Base-by-base conservation (phyloP, 208 protist species). In the Crithidia brevicula region DNA sequence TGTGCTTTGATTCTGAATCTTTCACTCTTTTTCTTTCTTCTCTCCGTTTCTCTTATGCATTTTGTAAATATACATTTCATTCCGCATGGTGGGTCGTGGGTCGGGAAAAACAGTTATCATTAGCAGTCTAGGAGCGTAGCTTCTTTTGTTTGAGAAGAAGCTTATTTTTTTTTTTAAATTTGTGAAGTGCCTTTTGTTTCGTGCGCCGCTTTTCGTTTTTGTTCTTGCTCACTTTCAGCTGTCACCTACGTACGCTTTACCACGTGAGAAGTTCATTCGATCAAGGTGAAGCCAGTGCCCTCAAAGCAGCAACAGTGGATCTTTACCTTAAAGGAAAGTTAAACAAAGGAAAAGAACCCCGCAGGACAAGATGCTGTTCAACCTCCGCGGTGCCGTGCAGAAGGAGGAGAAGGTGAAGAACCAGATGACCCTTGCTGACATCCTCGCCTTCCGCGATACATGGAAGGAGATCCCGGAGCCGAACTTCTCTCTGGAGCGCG, bases 381-480 rank as follows among this genome's bases (percentile, higher is more conserved):
- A 92, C 36, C 75, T 82, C 6, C 86, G 86, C 45, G 82, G 65
- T 25, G 77, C 73, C 18, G 73, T 79, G 34, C 71, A 71, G 18
- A 89, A 88, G 60, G 81, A 88, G 77, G 86, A 90, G 74, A 83
- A 83, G 50, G 83, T 78, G 25, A 88, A 87, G 68, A 84, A 87
- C 67, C 78, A 92, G 40, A 90, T 94, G 80, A 86, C 76, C 49
- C 66, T 96, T 2, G 67, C 77, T 4, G 79, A 90, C 45, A 79
- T 96, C 42, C 82, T 96, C 16, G 85, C 83, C 28, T 96, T 87
- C 63, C 83, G 91, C 62, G 91, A 96, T 66, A 96, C 89, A 4
- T 96, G 86, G 85, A 86, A 56, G 20, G 72, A 82, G 49, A 72
- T 72, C 27, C 81, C 79, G 13, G 62, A 70, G 22, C 78, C 84